These are phyloP conservation scores for Aspergillus mulundensis DNA, from an alignment of 495 filamentous ascomycete species.

Conservation along the genomic window DNA sequence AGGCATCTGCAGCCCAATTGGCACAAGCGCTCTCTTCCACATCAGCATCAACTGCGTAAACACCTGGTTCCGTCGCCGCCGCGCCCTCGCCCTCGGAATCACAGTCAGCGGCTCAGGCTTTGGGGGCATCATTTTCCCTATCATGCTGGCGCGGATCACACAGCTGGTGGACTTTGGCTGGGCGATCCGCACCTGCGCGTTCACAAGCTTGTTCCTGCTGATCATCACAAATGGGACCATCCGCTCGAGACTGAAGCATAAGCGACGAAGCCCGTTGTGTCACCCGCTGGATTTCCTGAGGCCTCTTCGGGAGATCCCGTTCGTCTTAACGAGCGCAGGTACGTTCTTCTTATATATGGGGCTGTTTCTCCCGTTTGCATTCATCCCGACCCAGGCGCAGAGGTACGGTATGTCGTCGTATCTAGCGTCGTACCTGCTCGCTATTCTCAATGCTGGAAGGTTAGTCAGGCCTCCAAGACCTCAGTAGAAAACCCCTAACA, in stretches of 20 bases:
- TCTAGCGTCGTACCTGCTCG: slow-evolving; percentile 27
- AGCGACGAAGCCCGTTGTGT: slow-evolving; percentile 14
- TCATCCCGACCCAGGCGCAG: slow-evolving; percentile 24
- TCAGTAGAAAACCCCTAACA: slow-evolving; percentile 1
- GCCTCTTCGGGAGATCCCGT: slow-evolving; percentile 53
- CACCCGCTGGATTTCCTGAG: slow-evolving; percentile 25
- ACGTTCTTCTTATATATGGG: slow-evolving; percentile 28
- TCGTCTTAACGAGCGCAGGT: slow-evolving; percentile 43
- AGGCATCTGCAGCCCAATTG: slow-evolving; percentile 36
- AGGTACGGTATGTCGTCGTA: slow-evolving; percentile 22
- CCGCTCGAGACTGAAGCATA: slow-evolving; percentile 24
- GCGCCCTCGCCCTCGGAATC: slow-evolving; percentile 50
- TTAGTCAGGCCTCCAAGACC: slow-evolving; percentile 2
- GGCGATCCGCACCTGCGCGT: slow-evolving; percentile 39
- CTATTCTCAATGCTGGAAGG: slow-evolving; percentile 32
- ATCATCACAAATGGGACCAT: slow-evolving; percentile 33
- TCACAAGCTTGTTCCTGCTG: slow-evolving; percentile 32
- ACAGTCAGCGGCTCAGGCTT: slow-evolving; percentile 49
- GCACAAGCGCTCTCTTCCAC: slow-evolving; percentile 25
- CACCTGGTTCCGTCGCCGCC: slow-evolving; percentile 51
- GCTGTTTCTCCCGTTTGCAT: slow-evolving; percentile 35
- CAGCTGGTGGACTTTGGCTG: slow-evolving; percentile 35
- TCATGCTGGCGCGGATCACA: slow-evolving; percentile 35
- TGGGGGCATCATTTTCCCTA: slow-evolving; percentile 50
- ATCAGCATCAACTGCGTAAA: slow-evolving; percentile 24